Evolutionary conservation across 139 green algal species (phyloP), one percentile per base, ranked within the genome.

Genomic region (Trebouxia sp.): DNA sequence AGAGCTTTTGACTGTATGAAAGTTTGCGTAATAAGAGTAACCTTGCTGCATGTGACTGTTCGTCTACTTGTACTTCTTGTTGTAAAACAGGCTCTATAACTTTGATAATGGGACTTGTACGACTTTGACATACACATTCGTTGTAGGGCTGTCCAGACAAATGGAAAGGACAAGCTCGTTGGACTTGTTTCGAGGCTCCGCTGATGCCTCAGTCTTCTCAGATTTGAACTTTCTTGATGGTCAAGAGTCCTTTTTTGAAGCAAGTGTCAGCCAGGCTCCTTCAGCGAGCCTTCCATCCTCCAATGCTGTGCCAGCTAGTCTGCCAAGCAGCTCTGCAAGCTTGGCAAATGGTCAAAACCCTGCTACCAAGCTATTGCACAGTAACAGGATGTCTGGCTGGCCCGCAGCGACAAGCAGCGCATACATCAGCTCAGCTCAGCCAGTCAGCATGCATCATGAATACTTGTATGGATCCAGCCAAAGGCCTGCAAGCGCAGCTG

Each of bases 161-260:
- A 69, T 72, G 62, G 62, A 72, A 45, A 72, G 62, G 35, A 72
- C 62, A 6, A 72, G 62, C 35, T 72, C 62, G 8, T 43, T 72
- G 35, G 62, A 72, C 32, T 35, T 72, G 8, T 72, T 72, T 15
- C 37, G 62, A 72, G 62, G 62, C 62, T 72, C 62, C n/a, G 62
- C 42, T n/a, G n/a, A n/a, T n/a, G n/a, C n/a, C n/a, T n/a, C n/a
- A 8, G 62, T 37, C 15, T 72, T 72, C 24, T 43, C 62, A 8
- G 20, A 35, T 35, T n/a, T 72, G 14, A 35, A 35, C 11, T 72
- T 72, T 42, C 62, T 70, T 1, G 62, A 70, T 7, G 62, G 62
- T 42, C 62, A 72, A 43, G 62, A 72, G 14, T 5, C 62, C 14
- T 45, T 17, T 22, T 41, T 17, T 72, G 62, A 72, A 35, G 11